Percentiles rank a stretch among this genome's conserved stretches.
phyloP scores from a whole-genome alignment of 495 filamentous ascomycete genomes.

The Penicillium daleae region DNA sequence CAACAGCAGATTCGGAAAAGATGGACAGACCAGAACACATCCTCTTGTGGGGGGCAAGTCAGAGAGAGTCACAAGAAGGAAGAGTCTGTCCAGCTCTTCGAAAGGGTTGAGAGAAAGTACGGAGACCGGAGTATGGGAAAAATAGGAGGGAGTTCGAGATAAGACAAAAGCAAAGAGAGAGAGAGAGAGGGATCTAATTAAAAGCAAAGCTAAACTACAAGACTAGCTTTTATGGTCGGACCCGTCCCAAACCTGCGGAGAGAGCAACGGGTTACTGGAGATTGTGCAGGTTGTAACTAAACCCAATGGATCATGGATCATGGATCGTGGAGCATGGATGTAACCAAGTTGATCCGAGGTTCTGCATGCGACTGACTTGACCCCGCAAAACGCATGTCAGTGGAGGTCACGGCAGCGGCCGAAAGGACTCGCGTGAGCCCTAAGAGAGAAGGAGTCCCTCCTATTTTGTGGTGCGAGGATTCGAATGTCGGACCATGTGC shows the following conservation, averaged over 20 bases:
- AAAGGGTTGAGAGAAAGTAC: background rate
- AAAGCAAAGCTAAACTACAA: background rate
- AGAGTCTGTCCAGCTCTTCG: background rate
- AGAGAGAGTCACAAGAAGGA: background rate
- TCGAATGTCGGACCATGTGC: no score
- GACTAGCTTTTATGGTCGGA: conserved; percentile 1
- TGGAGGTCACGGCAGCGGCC: background rate
- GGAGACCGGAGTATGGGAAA: background rate
- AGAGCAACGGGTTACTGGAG: no score
- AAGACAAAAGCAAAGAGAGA: background rate
- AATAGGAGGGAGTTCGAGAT: background rate
- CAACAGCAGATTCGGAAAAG: background rate
- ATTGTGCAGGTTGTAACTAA: no score
- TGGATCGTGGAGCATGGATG: background rate
- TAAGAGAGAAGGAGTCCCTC: no score
- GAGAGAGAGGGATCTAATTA: background rate
- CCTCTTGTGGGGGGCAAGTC: background rate
- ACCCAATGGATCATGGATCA: background rate
- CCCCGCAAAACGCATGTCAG: background rate
- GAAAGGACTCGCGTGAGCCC: no score
- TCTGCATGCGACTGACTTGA: background rate
- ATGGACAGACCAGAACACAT: background rate
- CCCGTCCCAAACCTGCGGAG: background rate
- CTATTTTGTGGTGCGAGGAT: no score
- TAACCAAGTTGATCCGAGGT: background rate